A percentile compares a stretch with the other conserved stretches of the same genome.
Conservation (phyloP, 306 rosid genomes). For the Quercus ilex region DNA sequence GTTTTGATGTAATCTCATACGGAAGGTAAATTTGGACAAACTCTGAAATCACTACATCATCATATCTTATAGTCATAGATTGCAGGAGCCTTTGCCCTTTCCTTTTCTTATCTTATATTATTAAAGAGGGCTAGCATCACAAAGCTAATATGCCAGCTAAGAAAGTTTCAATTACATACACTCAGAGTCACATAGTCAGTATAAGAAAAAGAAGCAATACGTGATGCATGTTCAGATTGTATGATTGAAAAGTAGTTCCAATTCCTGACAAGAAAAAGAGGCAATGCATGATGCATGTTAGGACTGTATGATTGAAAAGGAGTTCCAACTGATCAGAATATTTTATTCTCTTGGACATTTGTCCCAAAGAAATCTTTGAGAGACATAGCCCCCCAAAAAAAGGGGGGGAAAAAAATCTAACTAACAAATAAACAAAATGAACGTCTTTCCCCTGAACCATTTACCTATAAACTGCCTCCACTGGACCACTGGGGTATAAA, state of each 20-base stretch:
- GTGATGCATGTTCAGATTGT: constrained; percentile 5
- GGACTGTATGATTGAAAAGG: constrained; percentile 15
- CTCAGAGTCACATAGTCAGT: constrained; percentile 26
- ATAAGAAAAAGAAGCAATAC: constrained; percentile 11
- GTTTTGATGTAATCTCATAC: no score
- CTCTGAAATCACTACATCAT: not conserved
- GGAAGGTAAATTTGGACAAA: not conserved
- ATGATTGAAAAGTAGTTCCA: not conserved
- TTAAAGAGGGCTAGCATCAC: constrained; percentile 32
- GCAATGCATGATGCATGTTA: no score
- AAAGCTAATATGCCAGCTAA: constrained; percentile 45
- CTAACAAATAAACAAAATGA: not conserved
- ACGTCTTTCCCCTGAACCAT: not conserved
- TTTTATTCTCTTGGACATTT: constrained; percentile 8
- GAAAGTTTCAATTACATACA: constrained; percentile 37
- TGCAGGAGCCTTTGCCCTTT: not conserved
- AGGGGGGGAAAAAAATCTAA: no score
- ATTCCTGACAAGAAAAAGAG: no score
- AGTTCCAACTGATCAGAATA: constrained; percentile 10
- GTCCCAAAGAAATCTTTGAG: not conserved
- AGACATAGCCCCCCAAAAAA: not conserved
- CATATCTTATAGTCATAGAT: not conserved
- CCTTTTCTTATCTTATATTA: not conserved
- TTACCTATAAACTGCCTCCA: not conserved
- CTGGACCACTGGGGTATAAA: not conserved